A percentile compares a stretch with the other conserved stretches of the same genome.
These are phyloP conservation scores for Saccharomyces mikatae DNA, from an alignment of 805 yeast genomes.

Conservation along the genomic window DNA sequence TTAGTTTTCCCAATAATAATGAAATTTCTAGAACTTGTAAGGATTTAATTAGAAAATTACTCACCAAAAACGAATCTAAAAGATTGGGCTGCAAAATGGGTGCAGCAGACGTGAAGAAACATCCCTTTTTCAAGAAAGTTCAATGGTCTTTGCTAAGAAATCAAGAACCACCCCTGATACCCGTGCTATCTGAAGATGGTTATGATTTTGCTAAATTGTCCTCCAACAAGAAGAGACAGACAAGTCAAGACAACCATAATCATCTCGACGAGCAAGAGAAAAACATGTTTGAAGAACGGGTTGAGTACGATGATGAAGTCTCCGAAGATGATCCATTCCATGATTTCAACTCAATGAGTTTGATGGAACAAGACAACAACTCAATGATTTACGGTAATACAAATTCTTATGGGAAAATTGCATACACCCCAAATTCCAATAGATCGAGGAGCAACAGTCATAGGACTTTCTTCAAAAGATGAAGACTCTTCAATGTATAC, in stretches of 20 bases:
- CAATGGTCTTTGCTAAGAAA: conserved; percentile 95
- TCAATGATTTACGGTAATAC: conserved; percentile 42
- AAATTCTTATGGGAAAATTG: conserved; percentile 35
- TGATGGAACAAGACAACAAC: conserved; percentile 62
- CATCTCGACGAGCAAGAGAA: conserved; percentile 20
- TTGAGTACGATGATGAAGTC: conserved; percentile 28
- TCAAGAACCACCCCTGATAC: conserved; percentile 93
- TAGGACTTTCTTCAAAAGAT: conserved; percentile 22
- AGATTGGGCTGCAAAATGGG: conserved; percentile 89
- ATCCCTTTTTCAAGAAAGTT: conserved; percentile 79
- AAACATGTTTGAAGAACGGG: conserved; percentile 27
- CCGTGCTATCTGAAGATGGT: conserved; percentile 53
- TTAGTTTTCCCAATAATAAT: conserved; percentile 62
- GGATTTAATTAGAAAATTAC: conserved; percentile 65
- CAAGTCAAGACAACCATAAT: conserved; percentile 9
- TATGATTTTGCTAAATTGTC: conserved; percentile 39
- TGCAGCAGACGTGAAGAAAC: conserved; percentile 88
- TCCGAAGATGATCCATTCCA: conserved; percentile 65
- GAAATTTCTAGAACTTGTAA: conserved; percentile 69
- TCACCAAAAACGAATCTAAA: conserved; percentile 82
- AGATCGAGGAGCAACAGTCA: conserved; percentile 33
- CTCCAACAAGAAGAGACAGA: conserved; percentile 16
- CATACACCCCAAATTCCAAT: conserved; percentile 34
- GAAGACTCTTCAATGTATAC: not conserved
- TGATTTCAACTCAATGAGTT: conserved; percentile 75